Conservation (phyloP, 768 basidiomycete genomes). For the Auriscalpium vulgare region DNA sequence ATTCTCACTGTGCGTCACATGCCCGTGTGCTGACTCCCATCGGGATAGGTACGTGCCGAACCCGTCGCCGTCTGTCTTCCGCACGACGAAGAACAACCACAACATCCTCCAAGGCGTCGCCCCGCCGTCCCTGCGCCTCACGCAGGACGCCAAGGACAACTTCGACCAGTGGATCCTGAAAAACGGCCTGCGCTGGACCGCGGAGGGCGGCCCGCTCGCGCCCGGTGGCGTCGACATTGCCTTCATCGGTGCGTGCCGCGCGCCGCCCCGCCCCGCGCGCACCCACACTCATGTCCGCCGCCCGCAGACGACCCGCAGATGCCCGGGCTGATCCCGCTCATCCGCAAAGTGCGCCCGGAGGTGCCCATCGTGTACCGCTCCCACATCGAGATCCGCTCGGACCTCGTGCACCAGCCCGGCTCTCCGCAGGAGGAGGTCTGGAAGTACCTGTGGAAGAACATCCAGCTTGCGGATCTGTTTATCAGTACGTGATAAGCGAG, state of each 20-base stretch:
- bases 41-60: conserved; percentile 73
- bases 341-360: conserved; percentile 75
- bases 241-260: conserved; percentile 58
- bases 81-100: conserved; percentile 93
- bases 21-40: not conserved
- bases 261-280: not conserved
- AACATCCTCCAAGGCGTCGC: conserved; percentile 94
- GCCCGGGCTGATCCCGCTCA: conserved; percentile 89
- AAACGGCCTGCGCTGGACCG: conserved; percentile 85
- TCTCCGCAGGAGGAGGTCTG: conserved; percentile 89
- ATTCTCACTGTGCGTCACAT: not conserved
- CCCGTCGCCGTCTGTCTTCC: conserved; percentile 83
- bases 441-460: conserved; percentile 93
- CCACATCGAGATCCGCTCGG: conserved; percentile 83
- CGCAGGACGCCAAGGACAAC: conserved; percentile 66
- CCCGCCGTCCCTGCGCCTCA: conserved; percentile 66
- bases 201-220: conserved; percentile 77
- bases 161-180: conserved; percentile 87
- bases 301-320: conserved; percentile 79
- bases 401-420: conserved; percentile 72
- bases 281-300: conserved; percentile 9
- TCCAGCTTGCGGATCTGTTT: conserved; percentile 84
- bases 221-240: conserved; percentile 80
- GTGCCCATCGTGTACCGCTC: conserved; percentile 90
- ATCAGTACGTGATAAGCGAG: conserved; percentile 47